These are phyloP conservation scores for Aspergillus oerlinghausenensis DNA, from an alignment of 2,329 filamentous ascomycete species.

Conservation along the genomic window DNA sequence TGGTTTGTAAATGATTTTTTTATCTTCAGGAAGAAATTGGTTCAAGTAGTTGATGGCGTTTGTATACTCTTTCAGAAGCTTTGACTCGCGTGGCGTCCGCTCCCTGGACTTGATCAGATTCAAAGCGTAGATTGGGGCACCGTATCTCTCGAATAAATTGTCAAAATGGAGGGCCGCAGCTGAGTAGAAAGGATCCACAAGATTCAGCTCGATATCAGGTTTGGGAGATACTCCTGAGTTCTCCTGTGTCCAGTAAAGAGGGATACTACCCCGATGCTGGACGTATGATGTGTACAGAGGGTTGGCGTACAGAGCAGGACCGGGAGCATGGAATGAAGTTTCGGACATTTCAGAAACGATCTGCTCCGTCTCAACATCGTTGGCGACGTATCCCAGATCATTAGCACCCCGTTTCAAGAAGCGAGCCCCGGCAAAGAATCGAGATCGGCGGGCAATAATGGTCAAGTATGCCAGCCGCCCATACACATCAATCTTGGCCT, in stretches of 20 bases:
- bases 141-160: constrained; percentile 88
- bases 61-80: constrained; percentile 81
- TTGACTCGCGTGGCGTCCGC: constrained; percentile 83
- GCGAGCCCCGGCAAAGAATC: constrained; percentile 88
- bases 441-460: constrained; percentile 84
- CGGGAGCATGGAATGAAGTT: constrained; percentile 91
- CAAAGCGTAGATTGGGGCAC: constrained; percentile 83
- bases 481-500: constrained; percentile 79
- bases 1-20: constrained; percentile 87
- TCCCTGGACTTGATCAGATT: constrained; percentile 90
- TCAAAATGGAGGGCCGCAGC: constrained; percentile 93
- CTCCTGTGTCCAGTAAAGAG: constrained; percentile 95
- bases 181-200: constrained; percentile 94
- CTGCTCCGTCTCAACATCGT: constrained; percentile 98
- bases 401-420: constrained; percentile 95
- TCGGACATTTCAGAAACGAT: constrained; percentile 93
- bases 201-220: constrained; percentile 88
- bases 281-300: constrained; percentile 94
- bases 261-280: constrained; percentile 94
- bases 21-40: constrained; percentile 77
- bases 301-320: constrained; percentile 77
- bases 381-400: constrained; percentile 90
- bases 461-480: constrained; percentile 87
- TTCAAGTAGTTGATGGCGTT: constrained; percentile 88
- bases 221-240: constrained; percentile 93